Evolutionary conservation across 306 rosid genomes (phyloP).

Genomic region (Glycine soja): DNA sequence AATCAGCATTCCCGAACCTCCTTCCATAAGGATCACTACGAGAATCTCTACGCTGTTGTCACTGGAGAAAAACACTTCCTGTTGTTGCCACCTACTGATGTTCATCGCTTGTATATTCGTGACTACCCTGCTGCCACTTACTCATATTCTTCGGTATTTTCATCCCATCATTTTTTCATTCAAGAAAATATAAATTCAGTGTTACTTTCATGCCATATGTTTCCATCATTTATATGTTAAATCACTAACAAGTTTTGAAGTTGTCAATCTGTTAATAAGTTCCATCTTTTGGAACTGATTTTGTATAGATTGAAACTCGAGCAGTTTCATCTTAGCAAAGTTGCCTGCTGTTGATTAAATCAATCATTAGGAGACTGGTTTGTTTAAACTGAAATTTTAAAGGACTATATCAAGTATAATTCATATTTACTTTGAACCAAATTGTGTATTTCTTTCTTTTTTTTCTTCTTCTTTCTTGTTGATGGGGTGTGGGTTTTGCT

Average conservation of each 20-base stretch:
- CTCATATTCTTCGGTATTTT: conserved; percentile 57
- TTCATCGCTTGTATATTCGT: conserved; percentile 74
- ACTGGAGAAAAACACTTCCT: conserved; percentile 76
- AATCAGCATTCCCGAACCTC: conserved; percentile 65
- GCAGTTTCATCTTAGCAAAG: too few species aligned
- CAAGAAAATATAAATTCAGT: too few species aligned
- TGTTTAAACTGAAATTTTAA: background rate
- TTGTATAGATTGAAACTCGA: too few species aligned
- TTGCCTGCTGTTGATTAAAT: too few species aligned
- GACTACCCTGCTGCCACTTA: conserved; percentile 74
- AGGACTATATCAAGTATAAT: background rate
- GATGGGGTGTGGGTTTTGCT: background rate
- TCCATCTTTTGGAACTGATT: too few species aligned
- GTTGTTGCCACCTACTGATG: conserved; percentile 82
- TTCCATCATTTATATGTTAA: too few species aligned
- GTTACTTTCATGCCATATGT: too few species aligned
- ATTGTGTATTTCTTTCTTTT: background rate
- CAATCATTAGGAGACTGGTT: too few species aligned
- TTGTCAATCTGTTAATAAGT: too few species aligned
- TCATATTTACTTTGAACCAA: background rate
- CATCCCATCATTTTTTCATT: too few species aligned
- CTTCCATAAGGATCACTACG: conserved; percentile 84
- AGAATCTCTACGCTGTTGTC: conserved; percentile 86
- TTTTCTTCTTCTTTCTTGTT: background rate
- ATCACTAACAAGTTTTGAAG: too few species aligned